Evolutionary conservation across 306 rosid genomes (phyloP), one percentile per base, ranked within the genome.

Genomic region (Rosa chinensis): DNA sequence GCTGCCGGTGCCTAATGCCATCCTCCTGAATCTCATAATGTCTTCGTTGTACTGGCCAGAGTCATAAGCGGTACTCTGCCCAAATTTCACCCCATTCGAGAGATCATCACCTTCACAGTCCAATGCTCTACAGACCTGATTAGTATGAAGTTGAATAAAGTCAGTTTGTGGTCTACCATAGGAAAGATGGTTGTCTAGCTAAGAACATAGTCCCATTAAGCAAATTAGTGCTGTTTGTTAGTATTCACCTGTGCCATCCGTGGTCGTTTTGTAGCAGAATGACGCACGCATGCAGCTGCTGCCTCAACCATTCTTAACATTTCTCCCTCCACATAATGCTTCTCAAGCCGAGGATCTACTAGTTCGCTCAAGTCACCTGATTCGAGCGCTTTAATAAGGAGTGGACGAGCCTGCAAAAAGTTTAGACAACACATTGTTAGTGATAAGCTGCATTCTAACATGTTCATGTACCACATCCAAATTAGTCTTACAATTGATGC

Each of bases 241-340:
- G 48, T 56, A n/a, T 76, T 66, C 10, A 95, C 99, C 99, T 95
- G 99, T 59, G 78, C 86, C 98, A 95, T 93, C 16, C 99, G 79
- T 43, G 99, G 99, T 44, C 99, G 90, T 81, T 90, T 93, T 28
- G 85, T 90, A 79, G 92, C 98, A 23, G 98, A 95, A 78, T 90
- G 97, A 37, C 98, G 97, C 77, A 95, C 89, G 45, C 99, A 93
- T 2, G 98, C 99, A 52, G 96, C 99, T 16, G 99, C 98, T 53
- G 97, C 94, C 85, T 90, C 97, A 12, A 91, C 84, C 99, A 95
- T 95, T 82, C 85, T 87, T 77, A 84, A 50, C 97, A 95, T 89
- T 85, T 95, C 92, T 68, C 79, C 78, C 74, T 89, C 97, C 56
- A 86, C 83, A 8, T 90, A 95, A 20, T 85, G 84, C 75, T 73